These are phyloP conservation scores for Rhodofomes roseus DNA, from an alignment of 1,284 basidiomycete genomes.

Conservation along the genomic window DNA sequence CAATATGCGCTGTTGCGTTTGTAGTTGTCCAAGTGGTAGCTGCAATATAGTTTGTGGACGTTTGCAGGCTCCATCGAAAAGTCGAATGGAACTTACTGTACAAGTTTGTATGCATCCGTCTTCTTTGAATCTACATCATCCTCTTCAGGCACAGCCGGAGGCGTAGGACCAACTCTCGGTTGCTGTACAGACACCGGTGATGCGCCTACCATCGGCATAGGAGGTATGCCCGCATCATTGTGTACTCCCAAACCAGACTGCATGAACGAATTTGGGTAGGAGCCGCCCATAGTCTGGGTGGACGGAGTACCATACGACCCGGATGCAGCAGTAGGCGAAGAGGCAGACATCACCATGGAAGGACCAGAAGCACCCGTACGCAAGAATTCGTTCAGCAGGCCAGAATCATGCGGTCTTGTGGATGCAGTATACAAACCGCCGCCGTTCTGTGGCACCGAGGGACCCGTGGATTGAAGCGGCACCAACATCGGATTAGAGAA, in stretches of 20 bases:
- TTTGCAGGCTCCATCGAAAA: not conserved
- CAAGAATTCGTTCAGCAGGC: slow-evolving; percentile 60
- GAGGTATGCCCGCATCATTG: slow-evolving; percentile 47
- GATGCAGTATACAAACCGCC: slow-evolving; percentile 30
- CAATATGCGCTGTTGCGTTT: slow-evolving; percentile 79
- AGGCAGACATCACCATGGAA: slow-evolving; percentile 49
- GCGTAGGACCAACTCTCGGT: slow-evolving; percentile 20
- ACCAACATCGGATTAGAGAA: slow-evolving; percentile 49
- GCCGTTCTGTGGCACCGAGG: slow-evolving; percentile 32
- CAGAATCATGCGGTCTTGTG: slow-evolving; percentile 37
- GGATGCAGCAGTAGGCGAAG: slow-evolving; percentile 35
- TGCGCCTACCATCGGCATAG: slow-evolving; percentile 40
- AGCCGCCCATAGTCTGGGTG: slow-evolving; percentile 23
- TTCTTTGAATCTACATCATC: slow-evolving; percentile 65
- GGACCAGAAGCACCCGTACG: slow-evolving; percentile 29
- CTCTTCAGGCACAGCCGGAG: slow-evolving; percentile 30
- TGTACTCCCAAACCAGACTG: slow-evolving; percentile 48
- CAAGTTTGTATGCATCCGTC: slow-evolving; percentile 78
- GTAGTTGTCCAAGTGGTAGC: slow-evolving; percentile 87
- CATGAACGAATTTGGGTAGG: slow-evolving; percentile 52
- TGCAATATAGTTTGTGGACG: slow-evolving; percentile 6
- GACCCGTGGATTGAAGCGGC: slow-evolving; percentile 42
- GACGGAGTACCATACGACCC: slow-evolving; percentile 33
- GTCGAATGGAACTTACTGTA: slow-evolving; percentile 46
- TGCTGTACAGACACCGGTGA: slow-evolving; percentile 26